Percentiles rank a stretch among this genome's conserved stretches.
These are phyloP conservation scores for Phlyctochytrium planicorne DNA, from an alignment of 192 early-diverging fungal genomes.

Conservation along the genomic window DNA sequence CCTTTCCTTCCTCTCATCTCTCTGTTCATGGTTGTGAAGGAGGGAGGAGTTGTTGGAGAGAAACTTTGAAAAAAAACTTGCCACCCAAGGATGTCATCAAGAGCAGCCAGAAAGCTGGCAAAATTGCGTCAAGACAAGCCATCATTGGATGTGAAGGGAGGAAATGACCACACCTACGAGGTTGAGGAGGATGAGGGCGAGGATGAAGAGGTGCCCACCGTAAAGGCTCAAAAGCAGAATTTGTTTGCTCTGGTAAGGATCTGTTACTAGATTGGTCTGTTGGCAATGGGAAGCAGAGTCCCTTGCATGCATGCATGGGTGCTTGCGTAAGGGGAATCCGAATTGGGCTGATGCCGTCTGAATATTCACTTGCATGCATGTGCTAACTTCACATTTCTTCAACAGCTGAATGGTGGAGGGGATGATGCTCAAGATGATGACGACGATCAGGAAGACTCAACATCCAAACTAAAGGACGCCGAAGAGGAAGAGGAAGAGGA, in stretches of 20 bases:
- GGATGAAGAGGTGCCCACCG: conserved; percentile 23
- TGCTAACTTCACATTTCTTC: background rate
- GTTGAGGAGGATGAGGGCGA: conserved; percentile 38
- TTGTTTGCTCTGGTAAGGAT: conserved; percentile 60
- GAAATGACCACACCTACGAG: background rate
- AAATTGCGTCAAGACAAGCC: conserved; percentile 4
- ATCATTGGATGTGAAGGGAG: background rate
- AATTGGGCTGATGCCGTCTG: background rate
- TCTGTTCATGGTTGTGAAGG: too few species aligned
- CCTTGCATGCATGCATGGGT: too few species aligned
- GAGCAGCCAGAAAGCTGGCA: conserved; percentile 25
- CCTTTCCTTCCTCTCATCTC: too few species aligned
- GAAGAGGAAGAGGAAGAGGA: conserved; percentile 37
- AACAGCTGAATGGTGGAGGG: conserved; percentile 53
- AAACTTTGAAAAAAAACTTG: too few species aligned
- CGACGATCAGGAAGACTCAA: too few species aligned
- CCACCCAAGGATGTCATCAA: conserved; percentile 16
- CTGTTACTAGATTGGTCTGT: too few species aligned
- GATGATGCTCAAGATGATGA: background rate
- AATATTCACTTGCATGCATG: background rate
- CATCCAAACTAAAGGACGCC: background rate
- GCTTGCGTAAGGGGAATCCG: too few species aligned
- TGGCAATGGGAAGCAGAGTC: background rate
- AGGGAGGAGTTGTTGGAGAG: too few species aligned
- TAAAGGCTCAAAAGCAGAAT: conserved; percentile 38